These are phyloP conservation scores for Magnolia sinica DNA, from an alignment of 164 flowering plant species.

Conservation along the genomic window DNA sequence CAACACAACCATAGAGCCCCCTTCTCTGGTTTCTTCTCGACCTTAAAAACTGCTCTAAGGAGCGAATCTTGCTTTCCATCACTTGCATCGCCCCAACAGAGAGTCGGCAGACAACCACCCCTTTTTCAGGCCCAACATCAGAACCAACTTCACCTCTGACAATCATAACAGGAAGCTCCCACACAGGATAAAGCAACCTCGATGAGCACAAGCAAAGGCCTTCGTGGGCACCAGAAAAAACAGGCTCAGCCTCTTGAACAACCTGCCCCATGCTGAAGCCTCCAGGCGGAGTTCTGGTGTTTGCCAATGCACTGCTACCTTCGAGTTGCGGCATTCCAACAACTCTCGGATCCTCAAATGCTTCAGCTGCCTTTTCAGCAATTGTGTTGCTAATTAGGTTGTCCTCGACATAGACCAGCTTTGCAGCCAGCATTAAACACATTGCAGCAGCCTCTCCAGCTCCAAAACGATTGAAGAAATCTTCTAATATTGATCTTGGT, in stretches of 20 bases:
- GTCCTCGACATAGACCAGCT: constrained; percentile 58
- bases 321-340: constrained; percentile 97
- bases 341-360: constrained; percentile 92
- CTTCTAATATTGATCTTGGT: constrained; percentile 78
- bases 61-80: constrained; percentile 86
- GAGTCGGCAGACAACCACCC: constrained; percentile 70
- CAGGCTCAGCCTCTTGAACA: constrained; percentile 95
- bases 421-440: constrained; percentile 89
- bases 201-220: constrained; percentile 93
- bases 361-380: constrained; percentile 92
- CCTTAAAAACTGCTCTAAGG: constrained; percentile 75
- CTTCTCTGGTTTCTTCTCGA: constrained; percentile 90
- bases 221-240: constrained; percentile 98
- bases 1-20: constrained; percentile 92
- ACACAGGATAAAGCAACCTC: constrained; percentile 82
- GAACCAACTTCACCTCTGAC: constrained; percentile 47
- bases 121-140: constrained; percentile 43
- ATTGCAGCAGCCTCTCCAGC: constrained; percentile 96
- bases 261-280: constrained; percentile 99
- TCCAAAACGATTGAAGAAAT: constrained; percentile 91
- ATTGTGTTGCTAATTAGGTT: constrained; percentile 61
- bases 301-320: constrained; percentile 59
- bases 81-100: constrained; percentile 78
- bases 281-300: constrained; percentile 74
- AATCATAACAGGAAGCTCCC: constrained; percentile 91